These are phyloP conservation scores for Solanum okadae DNA, from an alignment of 257 asterid species.

Conservation along the genomic window DNA sequence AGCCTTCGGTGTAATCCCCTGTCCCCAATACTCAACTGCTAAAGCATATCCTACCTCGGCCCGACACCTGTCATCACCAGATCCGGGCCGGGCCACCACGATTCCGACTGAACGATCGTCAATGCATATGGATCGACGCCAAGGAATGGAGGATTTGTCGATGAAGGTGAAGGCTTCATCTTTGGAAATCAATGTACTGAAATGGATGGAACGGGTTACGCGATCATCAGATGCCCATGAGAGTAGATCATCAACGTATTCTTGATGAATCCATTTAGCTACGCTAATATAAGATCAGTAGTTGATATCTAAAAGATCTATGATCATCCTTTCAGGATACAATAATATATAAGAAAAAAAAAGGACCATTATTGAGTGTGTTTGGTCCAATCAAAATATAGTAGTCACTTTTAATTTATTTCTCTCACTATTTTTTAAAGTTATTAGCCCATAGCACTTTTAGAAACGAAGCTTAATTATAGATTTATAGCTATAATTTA, in stretches of 20 bases:
- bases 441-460: too few relatives aligned
- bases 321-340: neutral
- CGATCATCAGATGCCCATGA: constrained; percentile 50
- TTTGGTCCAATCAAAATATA: neutral
- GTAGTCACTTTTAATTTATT: neutral
- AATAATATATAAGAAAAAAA: neutral
- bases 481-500: too few relatives aligned
- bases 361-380: neutral
- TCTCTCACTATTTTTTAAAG: too few relatives aligned
- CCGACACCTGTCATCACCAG: constrained; percentile 27
- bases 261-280: constrained; percentile 23
- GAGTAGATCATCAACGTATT: constrained; percentile 32
- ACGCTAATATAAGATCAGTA: neutral
- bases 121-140: constrained; percentile 47
- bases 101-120: constrained; percentile 30
- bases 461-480: too few relatives aligned
- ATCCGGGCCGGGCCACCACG: constrained; percentile 19
- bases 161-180: constrained; percentile 40
- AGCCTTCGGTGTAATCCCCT: constrained; percentile 30
- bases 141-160: constrained; percentile 30
- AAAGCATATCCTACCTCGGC: constrained; percentile 31
- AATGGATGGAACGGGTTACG: constrained; percentile 16
- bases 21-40: constrained; percentile 36
- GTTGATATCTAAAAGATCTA: too few relatives aligned
- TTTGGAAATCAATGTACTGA: constrained; percentile 28